Evolutionary conservation across 2,329 filamentous ascomycete genomes (phyloP).

Genomic region (Pyricularia sp.): DNA sequence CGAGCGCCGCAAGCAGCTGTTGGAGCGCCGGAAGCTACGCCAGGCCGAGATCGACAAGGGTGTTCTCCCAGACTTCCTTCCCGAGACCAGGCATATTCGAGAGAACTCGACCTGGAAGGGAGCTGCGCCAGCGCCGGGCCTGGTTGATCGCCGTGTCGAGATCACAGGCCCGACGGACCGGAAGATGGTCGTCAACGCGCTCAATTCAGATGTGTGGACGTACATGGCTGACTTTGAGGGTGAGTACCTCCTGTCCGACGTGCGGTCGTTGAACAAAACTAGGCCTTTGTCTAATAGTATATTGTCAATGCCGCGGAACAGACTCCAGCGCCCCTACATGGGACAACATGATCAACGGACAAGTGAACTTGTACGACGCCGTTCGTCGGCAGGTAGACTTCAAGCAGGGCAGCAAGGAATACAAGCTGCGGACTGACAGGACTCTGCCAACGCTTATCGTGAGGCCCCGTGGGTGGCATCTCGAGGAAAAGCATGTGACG

Average conservation of each 20-base stretch:
- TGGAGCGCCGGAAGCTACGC: conserved; percentile 73
- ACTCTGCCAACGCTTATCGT: conserved; percentile 80
- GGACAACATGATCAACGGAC: conserved; percentile 99
- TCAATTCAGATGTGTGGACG: conserved; percentile 94
- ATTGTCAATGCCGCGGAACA: conserved; percentile 20
- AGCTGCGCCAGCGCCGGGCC: conserved; percentile 77
- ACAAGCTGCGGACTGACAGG: conserved; percentile 90
- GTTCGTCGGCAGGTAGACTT: conserved; percentile 91
- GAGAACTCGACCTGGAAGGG: conserved; percentile 91
- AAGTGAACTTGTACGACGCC: conserved; percentile 94
- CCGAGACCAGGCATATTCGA: conserved; percentile 89
- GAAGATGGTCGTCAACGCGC: conserved; percentile 97
- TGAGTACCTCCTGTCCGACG: conserved; percentile 24
- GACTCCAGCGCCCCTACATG: conserved; percentile 93
- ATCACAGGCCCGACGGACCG: conserved; percentile 95
- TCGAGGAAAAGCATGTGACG: conserved; percentile 96
- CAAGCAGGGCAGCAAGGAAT: conserved; percentile 88
- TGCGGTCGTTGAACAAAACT: conserved; percentile 3
- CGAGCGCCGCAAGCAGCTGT: conserved; percentile 68
- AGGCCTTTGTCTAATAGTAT: background rate
- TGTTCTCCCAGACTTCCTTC: conserved; percentile 79
- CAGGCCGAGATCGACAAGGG: conserved; percentile 92
- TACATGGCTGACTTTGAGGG: conserved; percentile 99
- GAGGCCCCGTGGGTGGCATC: conserved; percentile 90
- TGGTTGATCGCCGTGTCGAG: conserved; percentile 88